Evolutionary conservation across 2,329 filamentous ascomycete genomes (phyloP).

Genomic region (Fusarium avenaceum): DNA sequence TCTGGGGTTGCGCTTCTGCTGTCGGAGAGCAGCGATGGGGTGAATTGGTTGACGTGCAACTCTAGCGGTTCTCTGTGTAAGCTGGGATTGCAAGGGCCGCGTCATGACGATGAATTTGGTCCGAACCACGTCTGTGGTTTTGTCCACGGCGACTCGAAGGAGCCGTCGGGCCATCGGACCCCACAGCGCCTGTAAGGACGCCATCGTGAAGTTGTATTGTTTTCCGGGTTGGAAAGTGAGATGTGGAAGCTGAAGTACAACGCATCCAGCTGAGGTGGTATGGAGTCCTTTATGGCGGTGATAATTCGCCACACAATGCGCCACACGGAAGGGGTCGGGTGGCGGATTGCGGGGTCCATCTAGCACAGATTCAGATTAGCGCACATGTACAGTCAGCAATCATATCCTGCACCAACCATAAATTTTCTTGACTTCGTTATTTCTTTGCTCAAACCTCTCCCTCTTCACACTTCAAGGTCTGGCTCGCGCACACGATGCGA

Average conservation of each 20-base stretch:
- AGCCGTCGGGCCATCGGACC: conserved; percentile 68
- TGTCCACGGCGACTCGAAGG: conserved; percentile 65
- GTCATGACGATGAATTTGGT: conserved; percentile 62
- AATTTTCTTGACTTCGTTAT: conserved; percentile 44
- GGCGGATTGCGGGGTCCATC: conserved; percentile 44
- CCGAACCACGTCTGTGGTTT: conserved; percentile 65
- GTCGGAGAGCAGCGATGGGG: conserved; percentile 65
- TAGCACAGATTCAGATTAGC: conserved; percentile 46
- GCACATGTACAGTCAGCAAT: conserved; percentile 41
- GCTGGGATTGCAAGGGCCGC: conserved; percentile 60
- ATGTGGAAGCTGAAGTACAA: conserved; percentile 36
- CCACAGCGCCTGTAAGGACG: conserved; percentile 69
- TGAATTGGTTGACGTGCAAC: conserved; percentile 66
- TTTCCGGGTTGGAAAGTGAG: conserved; percentile 40
- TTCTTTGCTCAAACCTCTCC: conserved; percentile 30
- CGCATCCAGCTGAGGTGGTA: conserved; percentile 30
- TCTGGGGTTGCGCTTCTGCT: conserved; percentile 59
- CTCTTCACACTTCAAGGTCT: conserved; percentile 45
- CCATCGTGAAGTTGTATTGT: conserved; percentile 60
- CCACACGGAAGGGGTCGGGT: conserved; percentile 49
- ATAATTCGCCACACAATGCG: conserved; percentile 53
- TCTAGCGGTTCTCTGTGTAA: conserved; percentile 58
- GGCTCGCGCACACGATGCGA: conserved; percentile 41
- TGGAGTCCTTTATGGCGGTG: conserved; percentile 46
- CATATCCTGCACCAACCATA: conserved; percentile 44